Evolutionary conservation across 2,329 filamentous ascomycete species (phyloP), one percentile per base, ranked within the genome.

Genomic region (Fusarium agapanthi): DNA sequence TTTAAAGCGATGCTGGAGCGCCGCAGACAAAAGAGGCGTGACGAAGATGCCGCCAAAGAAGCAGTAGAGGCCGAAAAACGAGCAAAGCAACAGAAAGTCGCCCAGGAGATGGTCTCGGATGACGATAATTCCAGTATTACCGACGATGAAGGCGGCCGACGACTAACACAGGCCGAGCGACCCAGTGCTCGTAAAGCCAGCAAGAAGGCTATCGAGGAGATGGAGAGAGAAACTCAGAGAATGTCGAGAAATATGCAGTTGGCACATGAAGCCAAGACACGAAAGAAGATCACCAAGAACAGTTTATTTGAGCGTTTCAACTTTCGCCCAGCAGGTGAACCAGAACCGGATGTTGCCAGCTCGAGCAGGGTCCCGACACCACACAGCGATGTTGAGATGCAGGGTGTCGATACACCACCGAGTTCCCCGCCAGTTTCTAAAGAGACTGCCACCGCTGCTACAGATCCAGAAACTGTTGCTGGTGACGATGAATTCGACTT

Each of bases 181-280:
- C 91, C 94, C 10, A 88, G 68, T 37, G 65, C 89, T 15, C 89
- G 96, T 18, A 97, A 96, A 80, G 95, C 96, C 1, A 95, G 95
- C 84, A 98, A 95, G 84, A 98, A 95, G 83, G 96, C 96, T 1
- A 81, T 98, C 45, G 94, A 98, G 79, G 95, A 98, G 75, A 98
- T 99, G 92, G 92, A 93, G 76, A 90, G 94, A 65, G 96, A 99
- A 82, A 98, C 95, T 3, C 96, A 99, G 83, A 90, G 96, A 35
- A 89, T 99, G 84, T 92, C 90, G 74, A 89, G 96, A 73, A 97
- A 93, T 79, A 93, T 97, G 89, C 95, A 98, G 81, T 88, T 99
- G 54, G 90, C 93, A 3, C 95, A 98, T 81, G 91, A 97, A 79
- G 93, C 94, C 30, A 94, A 92, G 83, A 97, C 94, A 4, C 95